Evolutionary conservation across 2,329 filamentous ascomycete genomes (phyloP).

Genomic region (Leptographium flavum): DNA sequence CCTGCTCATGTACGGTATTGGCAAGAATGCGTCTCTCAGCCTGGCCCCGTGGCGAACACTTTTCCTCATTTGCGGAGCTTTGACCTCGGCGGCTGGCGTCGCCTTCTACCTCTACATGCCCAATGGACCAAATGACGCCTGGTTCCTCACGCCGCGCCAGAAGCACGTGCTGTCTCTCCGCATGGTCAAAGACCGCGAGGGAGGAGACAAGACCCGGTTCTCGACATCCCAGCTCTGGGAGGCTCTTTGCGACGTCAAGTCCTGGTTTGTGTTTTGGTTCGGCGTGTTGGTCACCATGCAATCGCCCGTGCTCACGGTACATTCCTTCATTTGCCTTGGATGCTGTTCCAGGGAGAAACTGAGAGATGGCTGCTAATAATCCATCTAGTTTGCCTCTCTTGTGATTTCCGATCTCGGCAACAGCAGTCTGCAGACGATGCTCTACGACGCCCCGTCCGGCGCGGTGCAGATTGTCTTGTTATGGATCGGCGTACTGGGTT

Average conservation of each 20-base stretch:
- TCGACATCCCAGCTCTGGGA: conserved; percentile 28
- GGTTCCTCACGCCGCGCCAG: conserved; percentile 31
- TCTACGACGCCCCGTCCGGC: neutral
- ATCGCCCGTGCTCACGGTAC: conserved; percentile 16
- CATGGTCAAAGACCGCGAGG: conserved; percentile 19
- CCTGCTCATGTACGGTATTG: conserved; percentile 36
- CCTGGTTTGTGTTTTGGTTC: conserved; percentile 30
- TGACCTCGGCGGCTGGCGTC: conserved; percentile 27
- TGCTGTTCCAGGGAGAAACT: too few species aligned
- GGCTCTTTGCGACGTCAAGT: conserved; percentile 25
- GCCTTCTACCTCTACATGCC: conserved; percentile 33
- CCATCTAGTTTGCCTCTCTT: conserved; percentile 28
- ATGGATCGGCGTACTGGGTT: conserved; percentile 28
- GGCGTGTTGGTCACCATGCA: conserved; percentile 31
- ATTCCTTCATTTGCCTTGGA: too few species aligned
- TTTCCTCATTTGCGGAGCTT: conserved; percentile 34
- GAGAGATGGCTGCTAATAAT: neutral
- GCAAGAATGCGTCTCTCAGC: conserved; percentile 21
- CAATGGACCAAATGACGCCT: conserved; percentile 27
- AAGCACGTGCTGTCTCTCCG: conserved; percentile 23
- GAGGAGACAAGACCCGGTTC: conserved; percentile 25
- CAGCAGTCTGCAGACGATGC: conserved; percentile 26
- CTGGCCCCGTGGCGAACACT: conserved; percentile 31
- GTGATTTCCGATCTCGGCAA: conserved; percentile 33
- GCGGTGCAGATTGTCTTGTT: conserved; percentile 21